Percentiles rank a stretch among this genome's conserved stretches.
Evolutionary conservation across 345 rosid species (phyloP).

Genomic region (Mallotus nudiflorus): DNA sequence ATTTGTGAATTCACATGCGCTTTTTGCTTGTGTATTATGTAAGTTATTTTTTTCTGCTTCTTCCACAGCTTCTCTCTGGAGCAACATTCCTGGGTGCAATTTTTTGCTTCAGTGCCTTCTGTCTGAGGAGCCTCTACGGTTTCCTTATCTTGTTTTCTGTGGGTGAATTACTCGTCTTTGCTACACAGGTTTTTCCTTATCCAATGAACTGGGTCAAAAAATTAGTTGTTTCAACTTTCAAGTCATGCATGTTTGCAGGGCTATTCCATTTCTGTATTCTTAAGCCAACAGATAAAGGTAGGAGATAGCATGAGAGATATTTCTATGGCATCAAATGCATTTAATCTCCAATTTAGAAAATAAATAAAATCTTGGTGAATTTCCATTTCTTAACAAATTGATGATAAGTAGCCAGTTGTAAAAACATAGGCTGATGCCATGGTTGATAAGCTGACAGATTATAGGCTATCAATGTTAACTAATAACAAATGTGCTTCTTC

Average conservation of each 20-base stretch:
- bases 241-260: not conserved
- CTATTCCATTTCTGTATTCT: not conserved
- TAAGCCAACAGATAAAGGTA: not conserved
- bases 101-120: conserved; percentile 81
- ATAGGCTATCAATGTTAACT: not conserved
- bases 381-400: not conserved
- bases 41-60: not conserved
- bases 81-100: conserved; percentile 72
- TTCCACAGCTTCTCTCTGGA: conserved; percentile 66
- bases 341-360: not conserved
- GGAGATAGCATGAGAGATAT: not conserved
- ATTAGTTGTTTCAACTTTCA: not conserved
- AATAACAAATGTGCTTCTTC: not conserved
- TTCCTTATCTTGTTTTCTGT: conserved; percentile 71
- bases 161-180: conserved; percentile 83
- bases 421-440: not conserved
- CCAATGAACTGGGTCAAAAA: not conserved
- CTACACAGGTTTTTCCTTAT: conserved; percentile 57
- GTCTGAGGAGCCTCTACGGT: conserved; percentile 72
- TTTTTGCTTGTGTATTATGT: not conserved
- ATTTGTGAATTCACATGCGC: not conserved
- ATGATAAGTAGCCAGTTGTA: not conserved
- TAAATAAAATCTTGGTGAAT: not conserved
- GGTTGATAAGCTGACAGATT: not conserved
- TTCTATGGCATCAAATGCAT: not conserved